Base-by-base conservation (phyloP, 2,329 filamentous ascomycete genomes). In the Aspergillus sp. region DNA sequence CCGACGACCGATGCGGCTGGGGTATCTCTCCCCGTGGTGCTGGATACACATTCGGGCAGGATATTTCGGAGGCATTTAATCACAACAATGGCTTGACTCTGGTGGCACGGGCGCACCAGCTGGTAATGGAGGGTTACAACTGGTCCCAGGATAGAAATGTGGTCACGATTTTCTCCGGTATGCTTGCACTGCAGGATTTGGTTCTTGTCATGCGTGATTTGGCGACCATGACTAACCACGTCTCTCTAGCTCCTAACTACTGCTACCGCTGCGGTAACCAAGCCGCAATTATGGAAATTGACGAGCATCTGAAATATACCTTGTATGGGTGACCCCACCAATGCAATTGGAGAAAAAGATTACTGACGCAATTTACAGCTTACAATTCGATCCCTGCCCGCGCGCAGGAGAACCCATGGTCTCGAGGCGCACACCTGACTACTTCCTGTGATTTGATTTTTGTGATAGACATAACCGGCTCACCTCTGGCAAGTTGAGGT, bases 221-320 rank as follows among this genome's bases (percentile, higher is more conserved):
- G 51, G 51, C 28, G 28, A 45, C 21, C 19, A 52, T 47, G 15
- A 55, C 73, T 78, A 67, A 79, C 65, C 23, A 43, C 3, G 9
- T n/a, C 41, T 36, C 12, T 36, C 4, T 63, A 84, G 91, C 91
- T 57, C 91, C 91, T 65, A 94, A 94, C 79, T 99, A 99, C 84
- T 99, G 94, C 83, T 98, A 99, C 85, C 88, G 95, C 78, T 99
- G 95, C 76, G 95, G 95, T 75, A 99, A 99, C 80, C 95, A 98
- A 80, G 95, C 95, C 59, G 95, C 95, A n/a, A 98, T 99, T 78
- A 99, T 99, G 95, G 95, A 98, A 81, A 99, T 99, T 78, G 95
- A 98, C 69, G 95, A 99, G 81, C 93, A 98, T 78, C 82, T 99
- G 76, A 98, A 99, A 84, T 99, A 98, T 81, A 98, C 95, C 74